Evolutionary conservation across 768 basidiomycete species (phyloP), one percentile per base, ranked within the genome.

Genomic region (Galerina sulciceps): DNA sequence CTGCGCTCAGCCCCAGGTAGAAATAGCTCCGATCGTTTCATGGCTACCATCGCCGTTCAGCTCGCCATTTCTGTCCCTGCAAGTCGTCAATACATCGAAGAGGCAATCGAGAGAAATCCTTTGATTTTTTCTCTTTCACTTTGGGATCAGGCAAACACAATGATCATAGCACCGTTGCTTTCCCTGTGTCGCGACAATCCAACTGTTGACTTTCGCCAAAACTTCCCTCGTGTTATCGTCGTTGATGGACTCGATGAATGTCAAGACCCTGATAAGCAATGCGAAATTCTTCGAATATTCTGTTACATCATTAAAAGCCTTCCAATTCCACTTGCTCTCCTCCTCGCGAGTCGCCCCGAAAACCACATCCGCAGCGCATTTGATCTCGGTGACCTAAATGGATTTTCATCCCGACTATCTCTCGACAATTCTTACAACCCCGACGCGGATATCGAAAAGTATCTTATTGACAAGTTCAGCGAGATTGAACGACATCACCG

Each of bases 181-280:
- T 23, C 49, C 2, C n/a, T 26, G 18, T 22, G 3, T 18, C 2
- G 26, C 26, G 26, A 10, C 41, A n/a, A 20, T 13, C 6, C n/a
- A n/a, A 14, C 10, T 15, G 8, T 13, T 10, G 17, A 36, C 26
- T 4, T 15, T 42, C 31, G 11, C 11, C 26, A 13, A 31, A 31
- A 31, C 4, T 44, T 11, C 26, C 45, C 43, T 51, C 47, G 6
- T 11, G 2, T 54, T 3, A 20, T 59, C 11, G 17, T 59, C 6
- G 40, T 59, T 13, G 58, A 59, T 18, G 58, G 58, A 3, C 53
- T 59, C 8, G 58, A 59, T 13, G 58, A 59, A 20, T 59, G 58
- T 23, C 10, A 17, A 10, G 52, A 53, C 8, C 10, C 43, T 6
- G 22, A 10, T 15, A 46, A 45, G 13, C 63, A 64, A 43, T 26